Evolutionary conservation across 2,329 filamentous ascomycete genomes (phyloP), one percentile per base, ranked within the genome.

Genomic region (Tolypocladium inflatum): DNA sequence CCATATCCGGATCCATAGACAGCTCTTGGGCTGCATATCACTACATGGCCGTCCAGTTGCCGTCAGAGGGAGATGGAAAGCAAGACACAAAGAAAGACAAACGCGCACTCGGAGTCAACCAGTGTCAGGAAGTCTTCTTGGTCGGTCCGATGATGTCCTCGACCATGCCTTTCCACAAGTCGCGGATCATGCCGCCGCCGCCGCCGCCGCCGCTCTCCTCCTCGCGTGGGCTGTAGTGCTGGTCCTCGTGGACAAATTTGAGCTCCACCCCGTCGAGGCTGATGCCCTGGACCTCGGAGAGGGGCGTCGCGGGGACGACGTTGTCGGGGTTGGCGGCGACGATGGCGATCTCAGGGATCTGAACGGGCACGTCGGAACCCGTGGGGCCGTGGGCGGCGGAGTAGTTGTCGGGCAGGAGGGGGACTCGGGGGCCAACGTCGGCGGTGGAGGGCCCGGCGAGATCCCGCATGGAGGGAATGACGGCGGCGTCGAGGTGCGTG

Each of bases 401-500:
- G 70, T 78, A 82, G 74, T 80, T 83, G 71, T 86, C 83, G 15
- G 83, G 83, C 11, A 86, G 75, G 7, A 86, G 74, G 38, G 84
- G 84, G 39, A 86, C 78, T 62, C 80, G 82, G 55, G 82, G 74
- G 60, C 73, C 67, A 45, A 67, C 64, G 64, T 74, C 72, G 17
- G 70, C 64, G 60, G 38, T 67, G 30, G 65, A 55, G 56, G 67
- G 56, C 51, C 65, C 62, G 52, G 68, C 60, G 51, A 70, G 65
- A n/a, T 62, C 60, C 55, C 73, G 70, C 15, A 78, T 69, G 58
- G 73, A 68, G 33, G 83, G 83, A 58, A 87, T 75, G 60, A 83
- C 70, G 60, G 78, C 74, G 67, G 74, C 76, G 71, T 86, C 81
- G 59, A 84, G 76, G 59, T 77, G 73, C 52, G 66, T 67, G 48